Conservation (phyloP, 371 early-diverging fungal genomes). For the Lichtheimia corymbifera region DNA sequence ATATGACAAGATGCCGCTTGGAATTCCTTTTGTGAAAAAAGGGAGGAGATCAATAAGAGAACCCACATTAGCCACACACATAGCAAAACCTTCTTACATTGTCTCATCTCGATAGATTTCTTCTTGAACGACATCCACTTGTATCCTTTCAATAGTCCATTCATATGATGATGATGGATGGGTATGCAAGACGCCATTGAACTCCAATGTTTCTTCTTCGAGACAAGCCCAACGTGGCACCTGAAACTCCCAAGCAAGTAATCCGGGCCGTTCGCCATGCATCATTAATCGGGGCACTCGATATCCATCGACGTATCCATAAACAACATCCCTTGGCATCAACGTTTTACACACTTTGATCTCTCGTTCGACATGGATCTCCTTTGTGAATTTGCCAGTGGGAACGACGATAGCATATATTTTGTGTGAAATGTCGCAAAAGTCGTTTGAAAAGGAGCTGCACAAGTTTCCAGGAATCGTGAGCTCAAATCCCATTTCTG, state of each 20-base stretch:
- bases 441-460: constrained; percentile 26
- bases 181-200: constrained; percentile 24
- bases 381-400: constrained; percentile 27
- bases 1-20: constrained; percentile 23
- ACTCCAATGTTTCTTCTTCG: constrained; percentile 19
- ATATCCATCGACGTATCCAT: constrained; percentile 18
- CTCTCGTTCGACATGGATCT: constrained; percentile 14
- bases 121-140: constrained; percentile 38
- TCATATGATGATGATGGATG: no score
- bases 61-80: no score
- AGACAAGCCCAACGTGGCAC: constrained; percentile 37
- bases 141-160: constrained; percentile 15
- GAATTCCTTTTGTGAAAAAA: not conserved
- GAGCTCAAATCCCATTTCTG: constrained; percentile 37
- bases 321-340: constrained; percentile 31
- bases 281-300: constrained; percentile 24
- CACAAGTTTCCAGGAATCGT: constrained; percentile 38
- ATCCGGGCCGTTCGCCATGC: constrained; percentile 19
- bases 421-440: constrained; percentile 18
- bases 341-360: constrained; percentile 27
- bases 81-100: no score
- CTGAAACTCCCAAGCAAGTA: constrained; percentile 32
- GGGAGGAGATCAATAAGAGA: no score
- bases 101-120: constrained; percentile 24
- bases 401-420: constrained; percentile 21